Evolutionary conservation across 306 rosid species (phyloP).

Genomic region (Cicer yamashitae): DNA sequence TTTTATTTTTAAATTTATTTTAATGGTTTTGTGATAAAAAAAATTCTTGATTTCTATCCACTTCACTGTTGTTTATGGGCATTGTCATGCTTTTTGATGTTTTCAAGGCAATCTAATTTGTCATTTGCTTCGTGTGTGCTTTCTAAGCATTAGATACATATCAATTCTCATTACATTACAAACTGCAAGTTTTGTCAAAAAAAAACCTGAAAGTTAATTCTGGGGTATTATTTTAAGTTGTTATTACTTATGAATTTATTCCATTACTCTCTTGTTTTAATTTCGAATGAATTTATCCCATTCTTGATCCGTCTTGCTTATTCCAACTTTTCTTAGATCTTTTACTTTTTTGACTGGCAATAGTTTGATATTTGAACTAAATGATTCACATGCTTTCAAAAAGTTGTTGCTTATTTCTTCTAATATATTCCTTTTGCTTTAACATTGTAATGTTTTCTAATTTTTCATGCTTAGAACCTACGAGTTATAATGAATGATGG

Average conservation of each 20-base stretch:
- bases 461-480: conserved; percentile 61
- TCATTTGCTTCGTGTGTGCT: conserved; percentile 1
- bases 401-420: not conserved
- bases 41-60: not conserved
- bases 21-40: conserved; percentile 5
- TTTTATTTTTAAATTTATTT: not conserved
- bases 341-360: conserved; percentile 14
- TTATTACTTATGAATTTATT: conserved; percentile 25
- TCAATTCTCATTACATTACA: conserved; percentile 11
- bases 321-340: conserved; percentile 20
- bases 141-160: not conserved
- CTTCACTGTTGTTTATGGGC: not conserved
- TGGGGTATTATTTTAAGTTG: conserved; percentile 7
- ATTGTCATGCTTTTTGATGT: not conserved
- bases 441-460: conserved; percentile 29
- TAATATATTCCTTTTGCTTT: conserved; percentile 16
- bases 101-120: conserved; percentile 7
- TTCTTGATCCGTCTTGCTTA: conserved; percentile 5
- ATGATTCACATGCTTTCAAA: conserved; percentile 17
- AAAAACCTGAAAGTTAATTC: not conserved
- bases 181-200: not conserved
- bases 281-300: conserved; percentile 2
- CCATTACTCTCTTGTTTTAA: not conserved
- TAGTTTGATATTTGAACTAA: conserved; percentile 29
- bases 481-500: conserved; percentile 94